A percentile compares a stretch with the other conserved stretches of the same genome.
These are phyloP conservation scores for Thermothelomyces thermophilus DNA, from an alignment of 2,329 filamentous ascomycete genomes.

Conservation along the genomic window DNA sequence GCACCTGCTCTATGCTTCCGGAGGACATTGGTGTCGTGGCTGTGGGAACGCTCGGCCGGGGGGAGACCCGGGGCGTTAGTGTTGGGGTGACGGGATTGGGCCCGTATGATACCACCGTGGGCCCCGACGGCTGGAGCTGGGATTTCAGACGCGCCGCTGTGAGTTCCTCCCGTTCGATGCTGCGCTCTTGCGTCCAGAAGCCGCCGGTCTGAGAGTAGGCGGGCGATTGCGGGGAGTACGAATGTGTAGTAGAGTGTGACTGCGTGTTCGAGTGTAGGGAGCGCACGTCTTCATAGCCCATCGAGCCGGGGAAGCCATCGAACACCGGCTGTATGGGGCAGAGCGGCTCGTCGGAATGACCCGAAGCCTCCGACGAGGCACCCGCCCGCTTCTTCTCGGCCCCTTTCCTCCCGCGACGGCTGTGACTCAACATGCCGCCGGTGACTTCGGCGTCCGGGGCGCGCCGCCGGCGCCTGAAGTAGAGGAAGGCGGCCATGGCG, in stretches of 20 bases:
- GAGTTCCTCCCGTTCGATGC: slow-evolving; percentile 24
- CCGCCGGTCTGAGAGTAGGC: slow-evolving; percentile 13
- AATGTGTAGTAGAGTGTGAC: slow-evolving; percentile 16
- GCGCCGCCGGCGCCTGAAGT: slow-evolving; percentile 22
- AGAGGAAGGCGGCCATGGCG: slow-evolving; percentile 25
- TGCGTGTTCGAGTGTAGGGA: slow-evolving; percentile 22
- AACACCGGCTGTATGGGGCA: slow-evolving; percentile 25
- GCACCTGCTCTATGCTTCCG: slow-evolving; percentile 13
- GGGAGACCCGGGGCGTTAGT: slow-evolving; percentile 17
- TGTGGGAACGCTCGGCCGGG: slow-evolving; percentile 13
- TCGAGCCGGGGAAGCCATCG: slow-evolving; percentile 26
- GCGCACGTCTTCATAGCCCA: slow-evolving; percentile 26
- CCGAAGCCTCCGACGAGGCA: slow-evolving; percentile 18
- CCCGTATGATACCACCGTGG: slow-evolving; percentile 23
- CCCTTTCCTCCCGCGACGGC: slow-evolving; percentile 16
- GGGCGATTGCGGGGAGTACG: slow-evolving; percentile 24
- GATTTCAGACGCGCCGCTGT: slow-evolving; percentile 23
- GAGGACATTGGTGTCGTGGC: slow-evolving; percentile 15
- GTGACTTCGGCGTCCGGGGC: slow-evolving; percentile 14
- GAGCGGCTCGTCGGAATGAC: slow-evolving; percentile 21
- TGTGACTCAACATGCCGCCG: slow-evolving; percentile 18
- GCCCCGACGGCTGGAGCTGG: slow-evolving; percentile 11
- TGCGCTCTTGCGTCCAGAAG: slow-evolving; percentile 18
- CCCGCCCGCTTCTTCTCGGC: slow-evolving; percentile 20
- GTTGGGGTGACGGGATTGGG: slow-evolving; percentile 27